These are phyloP conservation scores for Cnidoscolus chayamansa DNA, from an alignment of 441 rosid species.

Conservation along the genomic window DNA sequence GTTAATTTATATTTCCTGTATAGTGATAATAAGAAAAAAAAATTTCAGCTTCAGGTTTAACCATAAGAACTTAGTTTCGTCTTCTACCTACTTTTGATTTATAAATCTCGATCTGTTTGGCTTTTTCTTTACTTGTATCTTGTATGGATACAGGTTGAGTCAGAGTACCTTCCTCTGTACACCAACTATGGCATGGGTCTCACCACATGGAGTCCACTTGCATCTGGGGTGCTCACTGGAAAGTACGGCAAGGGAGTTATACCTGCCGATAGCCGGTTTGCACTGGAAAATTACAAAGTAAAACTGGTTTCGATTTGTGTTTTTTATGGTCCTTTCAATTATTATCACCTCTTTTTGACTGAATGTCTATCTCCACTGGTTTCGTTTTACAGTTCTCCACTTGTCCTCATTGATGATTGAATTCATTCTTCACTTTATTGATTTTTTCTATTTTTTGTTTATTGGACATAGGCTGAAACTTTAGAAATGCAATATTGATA, in stretches of 20 bases:
- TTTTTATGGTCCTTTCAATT: not conserved
- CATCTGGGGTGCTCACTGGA: slow-evolving; percentile 96
- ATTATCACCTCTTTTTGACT: not conserved
- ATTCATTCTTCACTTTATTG: not conserved
- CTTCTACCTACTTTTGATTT: not conserved
- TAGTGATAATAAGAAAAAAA: not conserved
- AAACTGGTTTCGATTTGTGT: slow-evolving; percentile 13
- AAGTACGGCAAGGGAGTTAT: slow-evolving; percentile 79
- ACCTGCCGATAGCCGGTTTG: slow-evolving; percentile 90
- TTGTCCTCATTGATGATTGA: not conserved
- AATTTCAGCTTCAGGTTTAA: not conserved
- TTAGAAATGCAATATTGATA: not conserved
- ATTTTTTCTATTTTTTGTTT: not conserved
- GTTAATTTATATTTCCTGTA: not conserved
- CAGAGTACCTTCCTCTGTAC: slow-evolving; percentile 84
- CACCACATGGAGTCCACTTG: slow-evolving; percentile 98
- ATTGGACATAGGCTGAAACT: not conserved
- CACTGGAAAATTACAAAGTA: slow-evolving; percentile 93
- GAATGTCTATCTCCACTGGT: not conserved
- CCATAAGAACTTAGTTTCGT: not conserved
- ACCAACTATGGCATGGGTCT: slow-evolving; percentile 85
- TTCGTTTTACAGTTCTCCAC: not conserved
- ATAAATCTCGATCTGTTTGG: not conserved
- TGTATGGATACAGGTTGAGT: slow-evolving; percentile 60
- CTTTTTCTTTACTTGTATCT: not conserved